A percentile compares a stretch with the other conserved stretches of the same genome.
phyloP scores from a whole-genome alignment of 2,329 filamentous ascomycete genomes.

The Calonectria naviculata region DNA sequence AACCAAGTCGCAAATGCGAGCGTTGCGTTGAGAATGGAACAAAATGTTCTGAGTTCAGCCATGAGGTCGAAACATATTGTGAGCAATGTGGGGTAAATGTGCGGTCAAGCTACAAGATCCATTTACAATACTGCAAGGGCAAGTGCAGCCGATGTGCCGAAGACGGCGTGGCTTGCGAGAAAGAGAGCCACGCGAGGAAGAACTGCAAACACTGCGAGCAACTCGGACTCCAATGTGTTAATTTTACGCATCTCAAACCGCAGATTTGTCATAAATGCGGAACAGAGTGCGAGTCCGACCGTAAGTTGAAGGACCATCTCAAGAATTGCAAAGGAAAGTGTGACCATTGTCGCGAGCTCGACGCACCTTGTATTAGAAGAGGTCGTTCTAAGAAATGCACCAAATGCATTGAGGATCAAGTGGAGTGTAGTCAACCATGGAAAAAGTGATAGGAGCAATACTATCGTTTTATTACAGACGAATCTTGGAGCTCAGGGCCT shows the following conservation, averaged over 20 bases:
- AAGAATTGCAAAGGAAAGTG: not conserved
- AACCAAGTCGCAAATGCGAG: not conserved
- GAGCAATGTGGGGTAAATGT: not conserved
- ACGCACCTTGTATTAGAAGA: not conserved
- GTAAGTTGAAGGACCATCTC: not conserved
- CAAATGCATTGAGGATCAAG: not conserved
- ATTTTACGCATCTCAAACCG: not conserved
- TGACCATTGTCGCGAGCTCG: not conserved
- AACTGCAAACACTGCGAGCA: not conserved
- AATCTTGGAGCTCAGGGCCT: not conserved
- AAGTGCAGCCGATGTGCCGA: not conserved
- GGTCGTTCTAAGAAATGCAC: not conserved
- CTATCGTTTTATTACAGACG: no score
- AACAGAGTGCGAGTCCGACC: not conserved
- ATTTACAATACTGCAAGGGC: not conserved
- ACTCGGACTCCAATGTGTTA: not conserved
- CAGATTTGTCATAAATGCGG: not conserved
- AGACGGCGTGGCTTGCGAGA: not conserved
- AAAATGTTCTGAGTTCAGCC: not conserved
- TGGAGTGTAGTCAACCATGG: not conserved
- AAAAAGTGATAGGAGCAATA: not conserved
- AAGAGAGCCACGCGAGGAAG: not conserved
- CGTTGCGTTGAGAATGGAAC: not conserved
- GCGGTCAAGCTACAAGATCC: not conserved
- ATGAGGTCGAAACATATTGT: not conserved